Conservation (phyloP, 2,329 filamentous ascomycete species). For the Penicillium sp. region DNA sequence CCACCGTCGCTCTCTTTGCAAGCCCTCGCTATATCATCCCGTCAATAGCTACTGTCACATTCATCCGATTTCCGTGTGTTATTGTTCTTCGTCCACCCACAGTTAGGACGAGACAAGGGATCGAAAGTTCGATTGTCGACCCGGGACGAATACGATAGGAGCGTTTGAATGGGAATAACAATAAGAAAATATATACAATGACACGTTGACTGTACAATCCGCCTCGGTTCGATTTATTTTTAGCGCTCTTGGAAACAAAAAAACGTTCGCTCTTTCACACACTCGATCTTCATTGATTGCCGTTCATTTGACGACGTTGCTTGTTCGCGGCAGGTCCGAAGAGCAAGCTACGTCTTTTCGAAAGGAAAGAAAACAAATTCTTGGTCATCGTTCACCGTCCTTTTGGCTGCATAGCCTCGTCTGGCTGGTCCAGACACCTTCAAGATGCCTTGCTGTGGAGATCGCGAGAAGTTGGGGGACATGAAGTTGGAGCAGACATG, state of each 20-base stretch:
- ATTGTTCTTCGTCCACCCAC: neutral
- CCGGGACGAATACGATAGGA: neutral
- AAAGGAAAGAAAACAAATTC: neutral
- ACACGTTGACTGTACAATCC: neutral
- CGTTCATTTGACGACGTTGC: slow-evolving; percentile 9
- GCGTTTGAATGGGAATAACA: neutral
- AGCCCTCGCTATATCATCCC: neutral
- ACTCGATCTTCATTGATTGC: neutral
- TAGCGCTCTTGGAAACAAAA: neutral
- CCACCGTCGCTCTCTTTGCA: neutral
- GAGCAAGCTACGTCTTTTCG: slow-evolving; percentile 11
- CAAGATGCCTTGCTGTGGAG: slow-evolving; percentile 63
- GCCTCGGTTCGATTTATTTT: neutral
- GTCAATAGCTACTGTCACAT: neutral
- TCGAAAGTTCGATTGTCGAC: neutral
- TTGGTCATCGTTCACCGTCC: neutral
- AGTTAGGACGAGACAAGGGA: neutral
- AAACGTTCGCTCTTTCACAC: neutral
- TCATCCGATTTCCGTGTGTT: neutral
- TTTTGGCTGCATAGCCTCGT: slow-evolving; percentile 1
- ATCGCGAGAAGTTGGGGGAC: slow-evolving; percentile 56
- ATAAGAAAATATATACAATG: neutral
- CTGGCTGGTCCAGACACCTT: slow-evolving; percentile 27
- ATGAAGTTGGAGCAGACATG: slow-evolving; percentile 84
- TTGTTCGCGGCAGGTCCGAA: slow-evolving; percentile 16